These are phyloP conservation scores for Malassezia sp. DNA, from an alignment of 1,284 basidiomycete species.

Conservation along the genomic window DNA sequence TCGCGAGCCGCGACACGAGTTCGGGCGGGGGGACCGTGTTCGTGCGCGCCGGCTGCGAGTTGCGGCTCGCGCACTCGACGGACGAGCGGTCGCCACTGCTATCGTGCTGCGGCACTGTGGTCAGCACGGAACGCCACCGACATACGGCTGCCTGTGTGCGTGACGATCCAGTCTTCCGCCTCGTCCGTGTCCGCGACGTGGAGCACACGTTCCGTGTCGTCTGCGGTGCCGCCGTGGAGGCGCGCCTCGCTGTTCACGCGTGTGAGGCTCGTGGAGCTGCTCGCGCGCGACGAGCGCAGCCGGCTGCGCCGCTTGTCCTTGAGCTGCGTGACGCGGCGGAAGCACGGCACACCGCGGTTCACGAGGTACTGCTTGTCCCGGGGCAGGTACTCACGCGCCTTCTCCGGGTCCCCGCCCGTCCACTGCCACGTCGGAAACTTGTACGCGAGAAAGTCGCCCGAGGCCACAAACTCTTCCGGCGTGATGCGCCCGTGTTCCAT, in stretches of 20 bases:
- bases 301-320: constrained; percentile 7
- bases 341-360: constrained; percentile 40
- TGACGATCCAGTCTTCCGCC: constrained; percentile 33
- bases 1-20: background rate
- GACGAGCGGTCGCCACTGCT: no score
- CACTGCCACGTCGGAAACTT: constrained; percentile 46
- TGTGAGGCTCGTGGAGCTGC: constrained; percentile 24
- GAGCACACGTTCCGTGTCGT: constrained; percentile 1
- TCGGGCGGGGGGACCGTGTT: no score
- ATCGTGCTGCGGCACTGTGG: no score
- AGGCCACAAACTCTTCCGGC: constrained; percentile 51
- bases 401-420: constrained; percentile 55
- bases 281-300: constrained; percentile 17
- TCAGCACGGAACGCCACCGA: no score
- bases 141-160: no score
- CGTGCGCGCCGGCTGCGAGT: no score
- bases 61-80: no score
- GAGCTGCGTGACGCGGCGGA: constrained; percentile 38
- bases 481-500: constrained; percentile 95
- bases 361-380: constrained; percentile 91
- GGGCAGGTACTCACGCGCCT: constrained; percentile 80
- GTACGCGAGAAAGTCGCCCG: constrained; percentile 42
- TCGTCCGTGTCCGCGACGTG: constrained; percentile 17
- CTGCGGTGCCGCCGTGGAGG: constrained; percentile 6
- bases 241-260: constrained; percentile 17